Conservation (phyloP, 2,329 filamentous ascomycete species). For the Aspergillus pseudoterreus region DNA sequence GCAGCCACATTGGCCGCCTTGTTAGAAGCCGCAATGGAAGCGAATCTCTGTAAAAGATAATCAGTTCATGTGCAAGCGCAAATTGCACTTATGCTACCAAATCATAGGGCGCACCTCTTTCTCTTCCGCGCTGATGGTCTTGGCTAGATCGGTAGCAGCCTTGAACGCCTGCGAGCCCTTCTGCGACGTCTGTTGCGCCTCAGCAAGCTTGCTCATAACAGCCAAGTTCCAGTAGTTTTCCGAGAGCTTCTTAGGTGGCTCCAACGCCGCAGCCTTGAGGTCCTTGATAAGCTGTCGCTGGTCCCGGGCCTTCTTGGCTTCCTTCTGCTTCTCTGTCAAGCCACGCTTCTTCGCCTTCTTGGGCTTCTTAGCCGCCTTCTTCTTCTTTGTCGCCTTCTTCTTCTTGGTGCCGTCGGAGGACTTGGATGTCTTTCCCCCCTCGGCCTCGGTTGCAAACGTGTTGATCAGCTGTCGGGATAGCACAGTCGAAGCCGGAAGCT, state of each 20-base stretch:
- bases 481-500: slow-evolving; percentile 10
- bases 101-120: slow-evolving; percentile 17
- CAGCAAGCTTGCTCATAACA: slow-evolving; percentile 16
- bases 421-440: slow-evolving; percentile 16
- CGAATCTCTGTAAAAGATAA: slow-evolving; percentile 46
- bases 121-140: slow-evolving; percentile 16
- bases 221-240: slow-evolving; percentile 20
- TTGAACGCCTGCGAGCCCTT: slow-evolving; percentile 17
- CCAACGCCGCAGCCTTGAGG: slow-evolving; percentile 32
- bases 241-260: slow-evolving; percentile 35
- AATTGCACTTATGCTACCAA: neutral
- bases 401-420: slow-evolving; percentile 19
- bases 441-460: slow-evolving; percentile 31
- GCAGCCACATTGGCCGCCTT: slow-evolving; percentile 41
- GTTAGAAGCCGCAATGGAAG: slow-evolving; percentile 48
- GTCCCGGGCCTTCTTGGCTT: slow-evolving; percentile 27
- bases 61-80: slow-evolving; percentile 7
- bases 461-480: slow-evolving; percentile 21
- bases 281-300: slow-evolving; percentile 27
- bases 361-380: slow-evolving; percentile 14
- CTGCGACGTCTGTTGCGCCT: slow-evolving; percentile 4
- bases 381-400: slow-evolving; percentile 14
- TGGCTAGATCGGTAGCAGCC: slow-evolving; percentile 13
- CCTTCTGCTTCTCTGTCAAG: slow-evolving; percentile 29
- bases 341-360: slow-evolving; percentile 30